Evolutionary conservation across 345 rosid species (phyloP), one percentile per base, ranked within the genome.

Genomic region (Nasturtium officinale): DNA sequence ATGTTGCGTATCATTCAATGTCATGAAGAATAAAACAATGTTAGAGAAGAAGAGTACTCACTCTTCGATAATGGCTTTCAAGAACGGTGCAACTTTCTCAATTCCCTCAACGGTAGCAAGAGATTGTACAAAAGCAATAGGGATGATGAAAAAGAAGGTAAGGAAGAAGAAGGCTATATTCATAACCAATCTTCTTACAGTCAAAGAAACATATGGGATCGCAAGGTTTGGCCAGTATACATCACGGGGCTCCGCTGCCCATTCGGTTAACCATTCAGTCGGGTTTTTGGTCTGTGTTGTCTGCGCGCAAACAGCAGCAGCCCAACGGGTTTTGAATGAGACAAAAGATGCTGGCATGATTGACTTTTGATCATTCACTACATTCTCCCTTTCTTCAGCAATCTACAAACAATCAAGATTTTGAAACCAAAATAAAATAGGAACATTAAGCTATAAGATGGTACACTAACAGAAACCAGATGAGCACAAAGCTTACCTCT

Each of bases 221-320:
- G 99, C 85, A 10, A 95, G 84, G 77, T 95, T 95, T 55, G 78
- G 57, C 99, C 99, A 95, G 60, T 81, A 95, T 4, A 95, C 85
- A 77, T 95, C 99, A 1, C 96, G 90, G 4, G 99, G 99, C 82
- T 95, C 99, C 0, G 96, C 81, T 11, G 99, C 97, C 99, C 99
- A 95, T 29, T 91, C 91, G 16, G 99, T 89, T 71, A 95, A 75
- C 97, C 99, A 95, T 35, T 79, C 67, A 28, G 97, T 91, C 3
- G 99, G 99, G 71, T 95, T 84, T 75, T 90, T 79, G 10, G 89
- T 80, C 77, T 95, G 99, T 76, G 87, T 89, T 18, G 99, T 95
- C 80, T 91, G 99, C 66, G 97, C 96, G 78, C 96, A 88, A 47
- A 95, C 97, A 60, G 97, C 99, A 7, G 99, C 93, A 73, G 88